These are phyloP conservation scores for Vitis hybrid DNA, from an alignment of 177 flowering plant species.

Conservation along the genomic window DNA sequence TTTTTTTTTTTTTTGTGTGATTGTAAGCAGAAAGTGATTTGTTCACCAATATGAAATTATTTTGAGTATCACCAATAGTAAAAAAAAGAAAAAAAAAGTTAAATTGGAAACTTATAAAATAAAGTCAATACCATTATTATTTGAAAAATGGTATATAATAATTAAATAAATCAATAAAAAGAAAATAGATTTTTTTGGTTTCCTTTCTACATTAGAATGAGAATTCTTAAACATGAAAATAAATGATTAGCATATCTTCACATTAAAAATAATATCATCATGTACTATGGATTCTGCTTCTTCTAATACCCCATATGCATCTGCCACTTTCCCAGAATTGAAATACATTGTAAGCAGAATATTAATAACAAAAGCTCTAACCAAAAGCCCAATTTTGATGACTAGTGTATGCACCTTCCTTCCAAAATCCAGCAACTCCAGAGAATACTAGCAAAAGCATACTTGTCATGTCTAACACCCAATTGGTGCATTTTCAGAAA, in stretches of 20 bases:
- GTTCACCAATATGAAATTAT: too few relatives aligned
- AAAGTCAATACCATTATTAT: too few relatives aligned
- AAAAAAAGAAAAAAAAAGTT: too few relatives aligned
- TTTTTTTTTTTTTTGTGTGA: too few relatives aligned
- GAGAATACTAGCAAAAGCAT: slow-evolving; percentile 50
- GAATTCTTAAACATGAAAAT: too few relatives aligned
- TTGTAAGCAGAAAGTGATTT: too few relatives aligned
- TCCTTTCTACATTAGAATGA: too few relatives aligned
- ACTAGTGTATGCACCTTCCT: slow-evolving; percentile 52
- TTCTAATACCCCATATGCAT: slow-evolving; percentile 46
- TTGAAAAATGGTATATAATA: too few relatives aligned
- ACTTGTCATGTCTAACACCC: slow-evolving; percentile 50
- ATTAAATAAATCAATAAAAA: too few relatives aligned
- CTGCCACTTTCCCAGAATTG: slow-evolving; percentile 24
- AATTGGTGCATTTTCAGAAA: slow-evolving; percentile 43
- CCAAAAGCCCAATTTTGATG: slow-evolving; percentile 44
- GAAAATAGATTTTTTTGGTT: too few relatives aligned
- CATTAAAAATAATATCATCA: slow-evolving; percentile 60
- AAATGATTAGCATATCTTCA: slow-evolving; percentile 32
- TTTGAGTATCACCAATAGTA: too few relatives aligned
- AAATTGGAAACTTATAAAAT: too few relatives aligned
- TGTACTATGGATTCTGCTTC: slow-evolving; percentile 25
- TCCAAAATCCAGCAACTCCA: slow-evolving; percentile 37
- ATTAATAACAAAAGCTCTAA: slow-evolving; percentile 50
- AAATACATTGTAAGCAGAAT: slow-evolving; percentile 65